phyloP scores from a whole-genome alignment of 176 grass and related monocot genomes.

The Olyra latifolia region DNA sequence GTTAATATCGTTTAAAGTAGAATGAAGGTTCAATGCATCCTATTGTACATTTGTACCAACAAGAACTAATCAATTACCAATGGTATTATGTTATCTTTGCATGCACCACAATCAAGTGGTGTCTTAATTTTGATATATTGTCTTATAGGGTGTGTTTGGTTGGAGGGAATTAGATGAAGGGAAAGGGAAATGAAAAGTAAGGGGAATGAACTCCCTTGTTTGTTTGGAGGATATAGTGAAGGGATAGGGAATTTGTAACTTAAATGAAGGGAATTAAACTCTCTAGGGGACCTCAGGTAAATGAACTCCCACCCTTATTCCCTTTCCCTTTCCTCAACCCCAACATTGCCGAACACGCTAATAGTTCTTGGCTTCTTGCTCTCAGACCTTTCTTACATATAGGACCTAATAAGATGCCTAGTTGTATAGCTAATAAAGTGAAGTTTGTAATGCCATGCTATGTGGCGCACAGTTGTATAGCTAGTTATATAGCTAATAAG shows the following conservation, averaged over 20 bases:
- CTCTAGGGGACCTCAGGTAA: too few relatives aligned
- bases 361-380: too few relatives aligned
- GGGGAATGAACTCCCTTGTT: too few relatives aligned
- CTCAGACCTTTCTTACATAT: background rate
- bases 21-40: conserved; percentile 4
- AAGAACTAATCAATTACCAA: conserved; percentile 3
- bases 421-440: background rate
- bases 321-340: too few relatives aligned
- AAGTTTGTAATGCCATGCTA: conserved; percentile 11
- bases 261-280: too few relatives aligned
- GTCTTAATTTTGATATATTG: background rate
- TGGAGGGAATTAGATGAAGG: too few relatives aligned
- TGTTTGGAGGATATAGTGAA: too few relatives aligned
- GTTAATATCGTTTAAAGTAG: conserved; percentile 2
- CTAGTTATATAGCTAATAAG: background rate
- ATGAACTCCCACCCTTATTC: too few relatives aligned
- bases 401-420: background rate
- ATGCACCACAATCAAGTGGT: conserved; percentile 9
- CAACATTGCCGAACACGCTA: too few relatives aligned
- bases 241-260: too few relatives aligned
- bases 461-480: conserved; percentile 2
- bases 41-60: background rate
- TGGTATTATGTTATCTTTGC: background rate
- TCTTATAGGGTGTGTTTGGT: too few relatives aligned
- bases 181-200: too few relatives aligned